Percentiles rank a stretch among this genome's conserved stretches.
phyloP scores from a whole-genome alignment of 768 basidiomycete species.

The Chalciporus sphaerocephalus region DNA sequence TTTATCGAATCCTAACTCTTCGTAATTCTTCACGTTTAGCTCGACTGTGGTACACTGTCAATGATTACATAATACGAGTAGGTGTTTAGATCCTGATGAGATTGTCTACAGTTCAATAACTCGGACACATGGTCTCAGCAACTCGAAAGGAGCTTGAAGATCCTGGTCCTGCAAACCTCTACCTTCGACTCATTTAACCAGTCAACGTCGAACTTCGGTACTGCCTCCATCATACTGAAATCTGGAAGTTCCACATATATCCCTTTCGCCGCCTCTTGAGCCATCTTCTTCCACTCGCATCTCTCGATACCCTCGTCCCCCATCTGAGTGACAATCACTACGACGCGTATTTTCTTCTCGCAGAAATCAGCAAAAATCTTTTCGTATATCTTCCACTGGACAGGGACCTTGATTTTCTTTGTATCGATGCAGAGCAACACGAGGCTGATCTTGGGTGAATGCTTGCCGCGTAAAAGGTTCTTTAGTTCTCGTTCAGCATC shows the following conservation, averaged over 20 bases:
- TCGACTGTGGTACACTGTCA: not conserved
- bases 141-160: conserved; percentile 19
- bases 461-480: conserved; percentile 10
- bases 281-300: conserved; percentile 17
- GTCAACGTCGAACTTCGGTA: conserved; percentile 13
- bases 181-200: conserved; percentile 11
- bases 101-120: not conserved
- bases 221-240: conserved; percentile 14
- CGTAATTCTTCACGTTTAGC: not conserved
- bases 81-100: not conserved
- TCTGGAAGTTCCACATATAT: conserved; percentile 13
- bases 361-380: conserved; percentile 17
- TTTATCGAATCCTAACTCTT: too few species aligned
- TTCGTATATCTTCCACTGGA: conserved; percentile 20
- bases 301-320: conserved; percentile 4
- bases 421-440: conserved; percentile 22
- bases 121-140: not conserved
- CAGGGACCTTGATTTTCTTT: conserved; percentile 13
- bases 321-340: conserved; percentile 16
- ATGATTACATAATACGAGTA: not conserved
- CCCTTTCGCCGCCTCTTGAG: conserved; percentile 4
- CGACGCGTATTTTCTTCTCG: conserved; percentile 8
- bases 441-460: conserved; percentile 14
- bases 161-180: conserved; percentile 18
- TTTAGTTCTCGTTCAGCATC: conserved; percentile 18